Percentiles rank a stretch among this genome's conserved stretches.
Evolutionary conservation across 2,329 filamentous ascomycete species (phyloP).

Genomic region (Ilyonectria sp.): DNA sequence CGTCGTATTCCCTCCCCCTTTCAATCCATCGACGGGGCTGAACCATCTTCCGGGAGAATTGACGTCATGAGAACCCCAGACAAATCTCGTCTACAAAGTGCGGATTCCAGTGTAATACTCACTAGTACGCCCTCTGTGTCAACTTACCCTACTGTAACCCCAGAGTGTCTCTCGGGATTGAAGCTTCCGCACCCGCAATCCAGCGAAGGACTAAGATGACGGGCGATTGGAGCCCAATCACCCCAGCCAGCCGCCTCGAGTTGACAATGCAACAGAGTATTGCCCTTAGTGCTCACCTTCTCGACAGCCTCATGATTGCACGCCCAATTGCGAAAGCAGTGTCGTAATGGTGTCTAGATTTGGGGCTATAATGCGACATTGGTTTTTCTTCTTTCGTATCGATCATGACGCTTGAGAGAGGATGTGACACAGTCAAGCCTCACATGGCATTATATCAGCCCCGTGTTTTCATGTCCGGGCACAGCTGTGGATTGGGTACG

Average conservation of each 20-base stretch:
- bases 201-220: background rate
- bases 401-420: background rate
- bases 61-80: constrained; percentile 14
- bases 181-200: background rate
- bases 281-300: background rate
- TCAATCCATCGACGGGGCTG: constrained; percentile 2
- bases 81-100: background rate
- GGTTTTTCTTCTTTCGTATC: constrained; percentile 12
- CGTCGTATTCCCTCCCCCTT: constrained; percentile 10
- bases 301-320: background rate
- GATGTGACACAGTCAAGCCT: constrained; percentile 1
- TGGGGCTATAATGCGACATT: constrained; percentile 7
- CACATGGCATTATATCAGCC: background rate
- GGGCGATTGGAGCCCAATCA: background rate
- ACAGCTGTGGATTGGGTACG: background rate
- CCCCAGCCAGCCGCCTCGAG: background rate
- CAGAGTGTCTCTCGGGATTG: background rate
- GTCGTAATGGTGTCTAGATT: background rate
- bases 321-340: background rate
- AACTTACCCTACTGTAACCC: background rate
- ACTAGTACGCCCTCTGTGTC: background rate
- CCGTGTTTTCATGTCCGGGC: background rate
- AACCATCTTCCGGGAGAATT: constrained; percentile 1
- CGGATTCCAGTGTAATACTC: background rate
- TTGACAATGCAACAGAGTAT: background rate